Percentiles rank a stretch among this genome's conserved stretches.
phyloP scores from a whole-genome alignment of 1,284 basidiomycete genomes.

The Naganishia sp. region DNA sequence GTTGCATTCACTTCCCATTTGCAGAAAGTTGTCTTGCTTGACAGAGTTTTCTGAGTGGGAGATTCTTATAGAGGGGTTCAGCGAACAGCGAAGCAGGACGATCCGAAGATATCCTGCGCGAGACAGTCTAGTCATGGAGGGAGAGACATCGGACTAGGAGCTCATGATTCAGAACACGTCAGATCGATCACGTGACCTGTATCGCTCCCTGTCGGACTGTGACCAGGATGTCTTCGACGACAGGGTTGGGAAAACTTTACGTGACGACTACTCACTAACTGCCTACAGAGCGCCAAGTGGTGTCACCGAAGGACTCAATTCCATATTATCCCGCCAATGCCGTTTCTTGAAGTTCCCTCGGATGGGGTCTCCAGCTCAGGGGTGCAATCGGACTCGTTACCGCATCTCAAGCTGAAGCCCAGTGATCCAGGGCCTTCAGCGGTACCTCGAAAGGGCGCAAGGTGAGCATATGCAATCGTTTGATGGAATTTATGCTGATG shows the following conservation, averaged over 20 bases:
- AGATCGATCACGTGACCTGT: constrained; percentile 7
- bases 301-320: too few species aligned
- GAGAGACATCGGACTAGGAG: background rate
- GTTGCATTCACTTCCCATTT: too few species aligned
- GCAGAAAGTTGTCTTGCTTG: too few species aligned
- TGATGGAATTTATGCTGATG: background rate
- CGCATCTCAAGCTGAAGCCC: constrained; percentile 27
- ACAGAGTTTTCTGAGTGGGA: too few species aligned
- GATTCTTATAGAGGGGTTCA: too few species aligned
- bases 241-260: too few species aligned
- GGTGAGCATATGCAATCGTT: constrained; percentile 4
- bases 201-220: too few species aligned
- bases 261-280: too few species aligned
- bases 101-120: too few species aligned
- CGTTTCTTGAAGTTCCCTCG: constrained; percentile 32
- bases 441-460: constrained; percentile 19
- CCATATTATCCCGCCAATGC: constrained; percentile 9
- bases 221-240: too few species aligned
- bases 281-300: background rate
- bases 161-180: background rate
- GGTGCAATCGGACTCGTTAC: constrained; percentile 7
- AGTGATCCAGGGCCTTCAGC: constrained; percentile 28
- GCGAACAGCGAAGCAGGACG: too few species aligned
- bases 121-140: too few species aligned
- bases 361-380: constrained; percentile 8